Percentiles rank a stretch among this genome's conserved stretches.
These are phyloP conservation scores for Combretum micranthum DNA, from an alignment of 345 rosid genomes.

Conservation along the genomic window DNA sequence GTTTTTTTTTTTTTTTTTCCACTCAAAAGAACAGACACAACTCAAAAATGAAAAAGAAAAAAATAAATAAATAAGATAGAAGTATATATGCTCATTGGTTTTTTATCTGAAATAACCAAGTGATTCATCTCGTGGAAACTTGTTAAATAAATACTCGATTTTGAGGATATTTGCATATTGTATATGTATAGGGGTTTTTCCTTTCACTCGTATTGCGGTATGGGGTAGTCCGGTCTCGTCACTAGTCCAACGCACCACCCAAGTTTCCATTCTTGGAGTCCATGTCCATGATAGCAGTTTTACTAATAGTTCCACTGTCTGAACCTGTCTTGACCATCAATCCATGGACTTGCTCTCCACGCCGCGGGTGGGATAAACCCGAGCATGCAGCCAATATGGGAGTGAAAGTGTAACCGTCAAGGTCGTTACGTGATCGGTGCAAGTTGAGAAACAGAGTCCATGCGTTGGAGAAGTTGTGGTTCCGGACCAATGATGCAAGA, in stretches of 20 bases:
- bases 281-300: slow-evolving; percentile 68
- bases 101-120: too few species aligned
- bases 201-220: too few species aligned
- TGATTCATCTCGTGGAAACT: too few species aligned
- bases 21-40: too few species aligned
- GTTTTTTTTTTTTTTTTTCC: too few species aligned
- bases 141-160: too few species aligned
- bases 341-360: slow-evolving; percentile 70
- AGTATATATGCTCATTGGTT: too few species aligned
- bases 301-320: slow-evolving; percentile 43
- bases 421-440: slow-evolving; percentile 25
- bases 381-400: slow-evolving; percentile 63
- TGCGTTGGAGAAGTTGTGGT: slow-evolving; percentile 32
- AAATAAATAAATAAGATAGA: too few species aligned
- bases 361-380: slow-evolving; percentile 27
- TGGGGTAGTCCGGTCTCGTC: too few species aligned
- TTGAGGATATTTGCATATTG: too few species aligned
- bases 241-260: slow-evolving; percentile 37
- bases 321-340: slow-evolving; percentile 55
- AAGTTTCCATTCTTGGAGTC: slow-evolving; percentile 51
- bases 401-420: slow-evolving; percentile 56
- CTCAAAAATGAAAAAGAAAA: too few species aligned
- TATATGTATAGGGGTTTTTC: too few species aligned
- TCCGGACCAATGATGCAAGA: slow-evolving; percentile 37
- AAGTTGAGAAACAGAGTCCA: slow-evolving; percentile 45